Evolutionary conservation across 306 rosid species (phyloP).

Genomic region (Rubus idaeus): DNA sequence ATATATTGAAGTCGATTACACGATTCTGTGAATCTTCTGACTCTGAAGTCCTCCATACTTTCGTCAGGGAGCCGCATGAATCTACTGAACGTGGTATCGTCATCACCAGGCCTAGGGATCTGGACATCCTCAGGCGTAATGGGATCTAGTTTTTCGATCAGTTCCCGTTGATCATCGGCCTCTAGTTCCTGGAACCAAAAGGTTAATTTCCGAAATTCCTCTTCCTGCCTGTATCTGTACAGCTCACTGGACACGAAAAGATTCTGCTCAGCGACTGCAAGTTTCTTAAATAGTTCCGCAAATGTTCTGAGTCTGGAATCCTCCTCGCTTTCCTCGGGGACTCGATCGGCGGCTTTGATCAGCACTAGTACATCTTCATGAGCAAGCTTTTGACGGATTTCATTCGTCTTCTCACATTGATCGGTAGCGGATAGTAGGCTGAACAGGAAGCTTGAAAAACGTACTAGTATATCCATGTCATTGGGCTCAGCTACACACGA

Average conservation of each 20-base stretch:
- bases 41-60: not conserved
- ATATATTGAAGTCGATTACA: not conserved
- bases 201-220: not conserved
- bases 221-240: not conserved
- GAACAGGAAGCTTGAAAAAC: not conserved
- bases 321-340: not conserved
- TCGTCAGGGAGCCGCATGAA: not conserved
- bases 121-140: no score
- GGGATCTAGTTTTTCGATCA: no score
- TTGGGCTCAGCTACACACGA: not conserved
- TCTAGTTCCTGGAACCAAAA: not conserved
- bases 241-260: not conserved
- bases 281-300: not conserved
- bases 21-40: not conserved
- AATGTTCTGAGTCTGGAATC: not conserved
- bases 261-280: not conserved
- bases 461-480: not conserved
- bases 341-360: not conserved
- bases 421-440: not conserved
- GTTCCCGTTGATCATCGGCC: not conserved
- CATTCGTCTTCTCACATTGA: not conserved
- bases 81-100: not conserved
- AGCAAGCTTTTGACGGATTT: not conserved
- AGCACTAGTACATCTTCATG: not conserved
- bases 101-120: no score